Percentiles rank a stretch among this genome's conserved stretches.
These are phyloP conservation scores for Candida sojae DNA, from an alignment of 1,139 yeast species.

Conservation along the genomic window DNA sequence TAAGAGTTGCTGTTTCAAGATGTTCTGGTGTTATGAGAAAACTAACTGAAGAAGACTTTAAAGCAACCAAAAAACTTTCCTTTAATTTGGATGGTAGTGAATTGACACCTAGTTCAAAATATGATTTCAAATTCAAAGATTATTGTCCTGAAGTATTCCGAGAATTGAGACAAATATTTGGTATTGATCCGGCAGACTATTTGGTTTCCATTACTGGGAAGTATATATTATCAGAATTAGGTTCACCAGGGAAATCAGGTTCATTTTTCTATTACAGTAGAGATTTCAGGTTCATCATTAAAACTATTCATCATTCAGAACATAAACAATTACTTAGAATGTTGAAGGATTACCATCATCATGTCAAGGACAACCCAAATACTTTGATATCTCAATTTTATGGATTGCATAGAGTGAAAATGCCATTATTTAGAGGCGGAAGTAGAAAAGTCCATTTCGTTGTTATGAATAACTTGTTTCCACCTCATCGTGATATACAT, in stretches of 20 bases:
- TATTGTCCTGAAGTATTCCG: constrained; percentile 94
- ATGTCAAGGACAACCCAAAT: constrained; percentile 82
- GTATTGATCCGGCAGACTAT: constrained; percentile 94
- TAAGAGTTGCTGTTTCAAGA: constrained; percentile 89
- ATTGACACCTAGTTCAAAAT: constrained; percentile 87
- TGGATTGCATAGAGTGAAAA: constrained; percentile 90
- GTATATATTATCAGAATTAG: constrained; percentile 87
- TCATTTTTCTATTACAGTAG: constrained; percentile 94
- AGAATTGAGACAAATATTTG: constrained; percentile 75
- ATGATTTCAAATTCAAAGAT: constrained; percentile 96
- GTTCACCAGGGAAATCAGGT: constrained; percentile 97
- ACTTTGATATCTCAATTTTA: constrained; percentile 91
- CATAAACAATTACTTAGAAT: constrained; percentile 80
- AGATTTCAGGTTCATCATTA: constrained; percentile 91
- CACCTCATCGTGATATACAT: constrained; percentile 90
- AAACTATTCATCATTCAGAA: constrained; percentile 92
- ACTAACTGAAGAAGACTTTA: constrained; percentile 69
- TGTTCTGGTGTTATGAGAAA: constrained; percentile 85
- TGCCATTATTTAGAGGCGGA: constrained; percentile 54
- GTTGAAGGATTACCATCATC: constrained; percentile 74
- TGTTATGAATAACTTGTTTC: constrained; percentile 96
- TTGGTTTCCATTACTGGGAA: constrained; percentile 89
- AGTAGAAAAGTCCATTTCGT: constrained; percentile 86
- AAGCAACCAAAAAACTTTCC: constrained; percentile 70
- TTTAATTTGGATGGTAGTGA: constrained; percentile 90